phyloP scores from a whole-genome alignment of 331 rosid genomes.

The Pyracantha coccinea region DNA sequence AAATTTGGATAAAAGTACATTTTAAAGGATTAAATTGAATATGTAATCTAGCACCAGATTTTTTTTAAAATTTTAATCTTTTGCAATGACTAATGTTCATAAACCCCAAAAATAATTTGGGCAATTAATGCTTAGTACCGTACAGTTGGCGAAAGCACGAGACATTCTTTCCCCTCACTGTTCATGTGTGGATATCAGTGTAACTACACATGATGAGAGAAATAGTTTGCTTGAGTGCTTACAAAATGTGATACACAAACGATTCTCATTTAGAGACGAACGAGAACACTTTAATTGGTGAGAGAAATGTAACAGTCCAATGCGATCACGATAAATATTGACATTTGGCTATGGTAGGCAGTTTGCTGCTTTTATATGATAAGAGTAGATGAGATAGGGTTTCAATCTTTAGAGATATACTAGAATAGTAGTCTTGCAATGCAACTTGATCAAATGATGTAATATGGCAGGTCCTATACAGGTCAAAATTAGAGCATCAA shows the following conservation, averaged over 20 bases:
- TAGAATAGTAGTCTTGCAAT: slow-evolving; percentile 1
- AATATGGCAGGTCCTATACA: slow-evolving; percentile 6
- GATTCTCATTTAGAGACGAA: no score
- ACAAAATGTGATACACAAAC: background rate
- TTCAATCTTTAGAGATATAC: slow-evolving; percentile 1
- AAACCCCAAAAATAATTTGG: no score
- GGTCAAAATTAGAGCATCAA: slow-evolving; percentile 3
- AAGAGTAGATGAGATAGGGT: slow-evolving; percentile 2
- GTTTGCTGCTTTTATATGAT: background rate
- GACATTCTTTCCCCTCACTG: background rate
- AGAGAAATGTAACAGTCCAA: background rate
- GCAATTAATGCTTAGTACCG: background rate
- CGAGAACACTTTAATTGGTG: background rate
- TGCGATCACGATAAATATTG: background rate
- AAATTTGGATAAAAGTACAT: no score
- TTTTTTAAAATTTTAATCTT: no score
- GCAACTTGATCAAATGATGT: slow-evolving; percentile 23
- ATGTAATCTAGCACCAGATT: no score
- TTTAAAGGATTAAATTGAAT: no score
- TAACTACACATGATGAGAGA: background rate
- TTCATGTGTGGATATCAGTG: background rate
- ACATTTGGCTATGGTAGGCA: background rate
- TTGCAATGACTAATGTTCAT: no score
- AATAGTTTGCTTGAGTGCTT: no score
- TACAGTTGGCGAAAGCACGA: background rate